Percentiles rank a stretch among this genome's conserved stretches.
phyloP scores from a whole-genome alignment of 2,329 filamentous ascomycete genomes.

The Davidsoniella virescens region DNA sequence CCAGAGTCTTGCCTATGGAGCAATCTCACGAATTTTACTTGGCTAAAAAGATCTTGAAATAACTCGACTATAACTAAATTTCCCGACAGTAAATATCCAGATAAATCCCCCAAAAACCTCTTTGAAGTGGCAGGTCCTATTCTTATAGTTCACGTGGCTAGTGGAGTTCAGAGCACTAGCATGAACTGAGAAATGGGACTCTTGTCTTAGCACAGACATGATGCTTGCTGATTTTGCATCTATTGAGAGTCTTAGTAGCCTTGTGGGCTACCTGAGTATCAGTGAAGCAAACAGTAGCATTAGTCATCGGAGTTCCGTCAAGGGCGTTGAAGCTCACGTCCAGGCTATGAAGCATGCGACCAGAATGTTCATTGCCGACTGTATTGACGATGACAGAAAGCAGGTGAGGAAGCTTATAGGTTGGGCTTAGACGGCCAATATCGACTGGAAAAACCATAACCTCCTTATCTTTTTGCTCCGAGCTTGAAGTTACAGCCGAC shows the following conservation, averaged over 20 bases:
- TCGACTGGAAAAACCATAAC: not conserved
- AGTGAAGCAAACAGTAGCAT: not conserved
- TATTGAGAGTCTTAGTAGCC: not conserved
- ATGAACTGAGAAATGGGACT: not conserved
- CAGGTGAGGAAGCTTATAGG: slow-evolving; percentile 2
- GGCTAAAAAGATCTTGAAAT: too few species aligned
- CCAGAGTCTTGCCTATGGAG: too few species aligned
- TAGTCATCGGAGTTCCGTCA: not conserved
- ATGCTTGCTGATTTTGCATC: not conserved
- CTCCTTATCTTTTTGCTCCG: too few species aligned
- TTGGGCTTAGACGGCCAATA: not conserved
- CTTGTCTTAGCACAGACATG: not conserved
- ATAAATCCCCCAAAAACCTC: too few species aligned
- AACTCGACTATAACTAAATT: too few species aligned
- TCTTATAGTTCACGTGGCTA: too few species aligned
- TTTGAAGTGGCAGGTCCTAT: too few species aligned
- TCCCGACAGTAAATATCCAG: too few species aligned
- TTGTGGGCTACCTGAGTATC: not conserved
- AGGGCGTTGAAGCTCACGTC: not conserved
- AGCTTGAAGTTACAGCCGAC: too few species aligned
- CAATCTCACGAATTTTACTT: too few species aligned
- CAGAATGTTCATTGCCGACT: not conserved
- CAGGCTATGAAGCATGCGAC: not conserved
- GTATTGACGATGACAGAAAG: slow-evolving; percentile 1
- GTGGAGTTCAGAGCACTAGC: too few species aligned